These are phyloP conservation scores for Rosa lucieae DNA, from an alignment of 306 rosid genomes.

Conservation along the genomic window DNA sequence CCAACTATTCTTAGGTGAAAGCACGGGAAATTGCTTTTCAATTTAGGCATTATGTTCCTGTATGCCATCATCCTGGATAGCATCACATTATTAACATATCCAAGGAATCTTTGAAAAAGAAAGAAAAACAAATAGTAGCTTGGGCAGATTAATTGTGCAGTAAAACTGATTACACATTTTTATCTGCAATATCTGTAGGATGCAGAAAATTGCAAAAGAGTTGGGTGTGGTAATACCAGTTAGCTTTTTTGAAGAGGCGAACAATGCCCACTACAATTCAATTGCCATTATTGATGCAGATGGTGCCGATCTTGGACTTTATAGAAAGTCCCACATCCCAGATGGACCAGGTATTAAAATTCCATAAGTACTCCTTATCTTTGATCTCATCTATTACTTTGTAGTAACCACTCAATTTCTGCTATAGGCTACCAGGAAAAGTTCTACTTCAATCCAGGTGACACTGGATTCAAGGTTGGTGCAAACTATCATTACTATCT, in stretches of 20 bases:
- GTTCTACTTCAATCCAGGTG: slow-evolving; percentile 95
- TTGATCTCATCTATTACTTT: background rate
- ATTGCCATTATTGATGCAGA: slow-evolving; percentile 88
- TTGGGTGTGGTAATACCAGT: slow-evolving; percentile 84
- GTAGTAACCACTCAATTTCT: slow-evolving; percentile 7
- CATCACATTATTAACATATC: slow-evolving; percentile 12
- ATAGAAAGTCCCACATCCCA: slow-evolving; percentile 95
- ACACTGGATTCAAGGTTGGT: slow-evolving; percentile 94
- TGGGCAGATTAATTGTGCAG: slow-evolving; percentile 10
- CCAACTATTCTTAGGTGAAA: slow-evolving; percentile 84
- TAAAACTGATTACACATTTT: slow-evolving; percentile 25
- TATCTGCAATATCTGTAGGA: slow-evolving; percentile 46
- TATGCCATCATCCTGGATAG: slow-evolving; percentile 5
- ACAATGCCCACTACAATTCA: slow-evolving; percentile 93
- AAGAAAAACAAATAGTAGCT: background rate
- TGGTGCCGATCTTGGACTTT: slow-evolving; percentile 92
- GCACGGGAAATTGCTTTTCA: slow-evolving; percentile 16
- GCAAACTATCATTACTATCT: slow-evolving; percentile 16
- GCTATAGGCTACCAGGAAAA: slow-evolving; percentile 90
- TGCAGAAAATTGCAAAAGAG: slow-evolving; percentile 90
- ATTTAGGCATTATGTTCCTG: slow-evolving; percentile 15
- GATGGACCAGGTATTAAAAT: slow-evolving; percentile 80
- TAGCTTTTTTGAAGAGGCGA: slow-evolving; percentile 96
- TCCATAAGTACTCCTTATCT: slow-evolving; percentile 5
- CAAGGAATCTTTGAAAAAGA: background rate